Conservation (phyloP, 2,329 filamentous ascomycete genomes). For the Pyricularia pennisetigena region DNA sequence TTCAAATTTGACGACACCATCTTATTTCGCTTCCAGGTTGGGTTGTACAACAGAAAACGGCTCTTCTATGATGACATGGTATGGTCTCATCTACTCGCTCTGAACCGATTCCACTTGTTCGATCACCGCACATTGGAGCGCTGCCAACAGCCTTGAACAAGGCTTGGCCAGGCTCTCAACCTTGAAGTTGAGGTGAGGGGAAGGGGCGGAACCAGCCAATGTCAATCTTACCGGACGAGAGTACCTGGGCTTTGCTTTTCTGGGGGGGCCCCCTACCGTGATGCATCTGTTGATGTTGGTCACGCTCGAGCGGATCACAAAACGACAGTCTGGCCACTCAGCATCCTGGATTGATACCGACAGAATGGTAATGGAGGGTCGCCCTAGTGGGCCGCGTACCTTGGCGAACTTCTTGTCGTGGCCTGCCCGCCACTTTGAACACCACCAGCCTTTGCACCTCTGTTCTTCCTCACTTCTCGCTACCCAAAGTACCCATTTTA, state of each 20-base stretch:
- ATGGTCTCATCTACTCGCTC: not conserved
- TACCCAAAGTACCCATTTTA: not conserved
- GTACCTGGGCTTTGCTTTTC: not conserved
- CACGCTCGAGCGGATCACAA: not conserved
- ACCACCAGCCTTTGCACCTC: not conserved
- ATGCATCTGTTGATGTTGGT: not conserved
- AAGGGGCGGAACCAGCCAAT: not conserved
- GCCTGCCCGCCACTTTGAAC: not conserved
- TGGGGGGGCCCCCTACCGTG: not conserved
- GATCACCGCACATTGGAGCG: not conserved
- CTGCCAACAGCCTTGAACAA: not conserved
- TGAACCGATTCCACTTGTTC: not conserved
- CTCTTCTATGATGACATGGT: not conserved
- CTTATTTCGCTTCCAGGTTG: not conserved
- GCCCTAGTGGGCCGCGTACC: not conserved
- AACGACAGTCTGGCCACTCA: not conserved
- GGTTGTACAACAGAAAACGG: not conserved
- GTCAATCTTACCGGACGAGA: not conserved
- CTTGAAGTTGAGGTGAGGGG: not conserved
- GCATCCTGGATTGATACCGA: not conserved
- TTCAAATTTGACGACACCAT: not conserved
- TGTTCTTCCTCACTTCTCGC: not conserved
- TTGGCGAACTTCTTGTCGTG: not conserved
- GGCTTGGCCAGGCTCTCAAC: not conserved
- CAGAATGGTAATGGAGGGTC: not conserved